Evolutionary conservation across 2,329 filamentous ascomycete species (phyloP), one percentile per base, ranked within the genome.

Genomic region (Zymoseptoria brevis): DNA sequence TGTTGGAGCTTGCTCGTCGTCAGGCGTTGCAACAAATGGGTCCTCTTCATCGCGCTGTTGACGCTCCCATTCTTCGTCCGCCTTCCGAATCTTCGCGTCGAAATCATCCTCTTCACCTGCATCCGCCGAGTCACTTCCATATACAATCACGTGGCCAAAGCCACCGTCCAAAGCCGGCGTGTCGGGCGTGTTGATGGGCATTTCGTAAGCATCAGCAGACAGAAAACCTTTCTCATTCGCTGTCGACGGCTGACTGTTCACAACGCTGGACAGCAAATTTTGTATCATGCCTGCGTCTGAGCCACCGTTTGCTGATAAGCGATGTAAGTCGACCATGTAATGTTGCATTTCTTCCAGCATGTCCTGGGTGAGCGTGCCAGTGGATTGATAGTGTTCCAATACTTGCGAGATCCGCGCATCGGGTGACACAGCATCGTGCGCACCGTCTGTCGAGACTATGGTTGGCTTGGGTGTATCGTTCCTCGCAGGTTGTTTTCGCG

Each of bases 1-100:
- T 11, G 73, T 71, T 22, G 75, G 75, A 57, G 71, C 70, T 22
- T 73, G 67, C 19, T 72, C 69, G 1, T 68, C 66, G 16, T 74
- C 72, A 3, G 64, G 59, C n/a, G 54, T 49, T 11, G 60, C 64
- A 16, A 57, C 62, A 57, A 64, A 57, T 16, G 57, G 56, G 56
- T 64, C 60, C 5, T 56, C 59, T 51, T 68, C 68, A 19, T 62
- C 66, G 19, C 61, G 65, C 49, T 71, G 70, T 50, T 68, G 65
- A 24, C 67, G 59, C 53, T 68, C 68, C 70, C 70, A 72, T 2
- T 66, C 66, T 19, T 71, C 69, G 50, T 72, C 68, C 8, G 68
- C 69, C 57, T 69, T 67, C 19, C 63, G 58, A 41, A 72, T 69
- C 59, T 66, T 67, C 9, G 61, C 64, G 53, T 67, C 62, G 54